Evolutionary conservation across 2,329 filamentous ascomycete species (phyloP).

Genomic region (Emmonsiellopsis sp.): DNA sequence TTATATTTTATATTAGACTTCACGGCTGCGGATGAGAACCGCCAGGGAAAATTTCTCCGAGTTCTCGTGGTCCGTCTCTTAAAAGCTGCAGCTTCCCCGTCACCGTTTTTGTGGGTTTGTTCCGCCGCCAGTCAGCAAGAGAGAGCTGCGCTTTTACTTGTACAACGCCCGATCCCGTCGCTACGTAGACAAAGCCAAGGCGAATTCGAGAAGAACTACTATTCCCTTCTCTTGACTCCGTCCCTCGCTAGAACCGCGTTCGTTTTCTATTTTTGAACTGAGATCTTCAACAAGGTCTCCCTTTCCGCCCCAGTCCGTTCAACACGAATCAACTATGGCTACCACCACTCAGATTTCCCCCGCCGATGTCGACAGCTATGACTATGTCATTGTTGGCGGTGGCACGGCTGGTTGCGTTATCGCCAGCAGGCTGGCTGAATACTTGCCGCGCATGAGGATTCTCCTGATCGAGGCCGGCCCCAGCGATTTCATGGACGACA

Average conservation of each 20-base stretch:
- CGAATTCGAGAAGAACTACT: background rate
- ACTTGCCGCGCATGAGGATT: constrained; percentile 71
- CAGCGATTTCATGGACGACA: constrained; percentile 80
- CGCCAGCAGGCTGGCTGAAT: constrained; percentile 69
- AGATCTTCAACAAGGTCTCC: constrained; percentile 6
- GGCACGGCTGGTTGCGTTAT: constrained; percentile 82
- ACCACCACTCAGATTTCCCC: constrained; percentile 60
- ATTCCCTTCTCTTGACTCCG: background rate
- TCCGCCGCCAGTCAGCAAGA: too few species aligned
- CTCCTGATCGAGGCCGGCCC: constrained; percentile 83
- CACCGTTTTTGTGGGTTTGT: too few species aligned
- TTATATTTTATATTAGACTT: too few species aligned
- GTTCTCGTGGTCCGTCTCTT: too few species aligned
- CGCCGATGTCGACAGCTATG: constrained; percentile 58
- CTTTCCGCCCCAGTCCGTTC: background rate
- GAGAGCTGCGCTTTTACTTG: too few species aligned
- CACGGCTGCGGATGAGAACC: too few species aligned
- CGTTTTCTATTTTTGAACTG: background rate
- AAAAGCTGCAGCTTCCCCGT: too few species aligned
- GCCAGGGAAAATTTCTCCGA: too few species aligned
- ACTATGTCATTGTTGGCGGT: constrained; percentile 79
- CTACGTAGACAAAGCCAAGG: background rate
- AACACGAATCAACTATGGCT: constrained; percentile 3
- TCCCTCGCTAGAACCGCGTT: background rate
- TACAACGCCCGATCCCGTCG: too few species aligned